A percentile compares a stretch with the other conserved stretches of the same genome.
phyloP scores from a whole-genome alignment of 495 filamentous ascomycete genomes.

The Durotheca rogersii region DNA sequence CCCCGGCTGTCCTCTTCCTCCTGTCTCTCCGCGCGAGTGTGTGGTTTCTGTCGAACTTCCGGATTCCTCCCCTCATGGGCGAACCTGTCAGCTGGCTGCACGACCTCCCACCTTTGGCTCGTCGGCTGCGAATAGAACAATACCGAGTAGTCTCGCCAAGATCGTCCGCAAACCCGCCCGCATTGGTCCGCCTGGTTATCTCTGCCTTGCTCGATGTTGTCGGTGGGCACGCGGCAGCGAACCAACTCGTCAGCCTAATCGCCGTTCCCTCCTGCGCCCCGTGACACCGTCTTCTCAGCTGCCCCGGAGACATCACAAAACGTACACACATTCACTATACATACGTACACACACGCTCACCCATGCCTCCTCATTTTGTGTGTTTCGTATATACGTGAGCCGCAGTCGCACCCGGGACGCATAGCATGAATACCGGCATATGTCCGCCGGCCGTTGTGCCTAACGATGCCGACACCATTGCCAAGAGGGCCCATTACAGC shows the following conservation, averaged over 20 bases:
- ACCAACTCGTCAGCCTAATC: neutral
- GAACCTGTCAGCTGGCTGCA: no score
- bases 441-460: slow-evolving; percentile 24
- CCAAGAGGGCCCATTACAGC: slow-evolving; percentile 67
- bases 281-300: neutral
- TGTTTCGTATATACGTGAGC: slow-evolving; percentile 18
- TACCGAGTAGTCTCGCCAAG: no score
- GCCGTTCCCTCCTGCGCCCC: neutral
- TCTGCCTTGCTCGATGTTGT: no score
- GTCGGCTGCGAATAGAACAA: neutral
- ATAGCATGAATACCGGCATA: slow-evolving; percentile 32
- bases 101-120: no score
- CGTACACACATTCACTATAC: no score
- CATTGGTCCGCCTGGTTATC: slow-evolving; percentile 5
- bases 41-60: no score
- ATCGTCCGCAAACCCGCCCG: no score
- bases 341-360: no score
- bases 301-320: neutral
- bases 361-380: neutral
- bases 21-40: no score
- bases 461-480: slow-evolving; percentile 39
- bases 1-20: no score
- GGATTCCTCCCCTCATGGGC: no score
- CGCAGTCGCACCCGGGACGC: neutral
- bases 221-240: slow-evolving; percentile 26